Evolutionary conservation across 108 stramenopile species (phyloP).

Genomic region (Stephanodiscus triporus): DNA sequence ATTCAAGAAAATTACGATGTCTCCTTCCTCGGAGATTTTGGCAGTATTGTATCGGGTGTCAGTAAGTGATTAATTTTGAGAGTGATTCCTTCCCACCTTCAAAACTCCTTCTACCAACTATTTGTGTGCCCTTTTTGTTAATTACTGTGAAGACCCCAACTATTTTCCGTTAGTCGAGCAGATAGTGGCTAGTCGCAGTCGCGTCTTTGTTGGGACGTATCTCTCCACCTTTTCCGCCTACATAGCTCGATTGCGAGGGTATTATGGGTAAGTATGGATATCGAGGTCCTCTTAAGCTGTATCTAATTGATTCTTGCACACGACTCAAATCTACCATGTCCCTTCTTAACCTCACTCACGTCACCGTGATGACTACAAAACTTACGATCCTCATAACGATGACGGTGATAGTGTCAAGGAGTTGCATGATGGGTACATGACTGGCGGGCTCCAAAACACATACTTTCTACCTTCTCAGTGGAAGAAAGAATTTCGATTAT

Average conservation of each 20-base stretch:
- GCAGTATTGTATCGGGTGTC: conserved; percentile 6
- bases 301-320: no score
- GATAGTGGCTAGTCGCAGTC: conserved; percentile 58
- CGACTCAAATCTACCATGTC: no score
- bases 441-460: conserved; percentile 24
- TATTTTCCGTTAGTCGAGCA: conserved; percentile 68
- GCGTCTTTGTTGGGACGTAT: conserved; percentile 67
- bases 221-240: conserved; percentile 70
- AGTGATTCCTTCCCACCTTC: background rate
- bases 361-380: no score
- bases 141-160: conserved; percentile 42
- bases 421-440: conserved; percentile 20
- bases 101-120: background rate
- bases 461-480: conserved; percentile 29
- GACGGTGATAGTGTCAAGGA: conserved; percentile 32
- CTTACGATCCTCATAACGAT: no score
- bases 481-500: conserved; percentile 42
- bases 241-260: conserved; percentile 68
- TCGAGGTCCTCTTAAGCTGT: no score
- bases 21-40: conserved; percentile 44
- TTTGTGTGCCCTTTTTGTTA: conserved; percentile 5
- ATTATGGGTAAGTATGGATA: conserved; percentile 25
- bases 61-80: conserved; percentile 6
- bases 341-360: no score
- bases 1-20: conserved; percentile 48